Evolutionary conservation across 2,329 filamentous ascomycete genomes (phyloP), one percentile per base, ranked within the genome.

Genomic region (Verticillium longisporum): DNA sequence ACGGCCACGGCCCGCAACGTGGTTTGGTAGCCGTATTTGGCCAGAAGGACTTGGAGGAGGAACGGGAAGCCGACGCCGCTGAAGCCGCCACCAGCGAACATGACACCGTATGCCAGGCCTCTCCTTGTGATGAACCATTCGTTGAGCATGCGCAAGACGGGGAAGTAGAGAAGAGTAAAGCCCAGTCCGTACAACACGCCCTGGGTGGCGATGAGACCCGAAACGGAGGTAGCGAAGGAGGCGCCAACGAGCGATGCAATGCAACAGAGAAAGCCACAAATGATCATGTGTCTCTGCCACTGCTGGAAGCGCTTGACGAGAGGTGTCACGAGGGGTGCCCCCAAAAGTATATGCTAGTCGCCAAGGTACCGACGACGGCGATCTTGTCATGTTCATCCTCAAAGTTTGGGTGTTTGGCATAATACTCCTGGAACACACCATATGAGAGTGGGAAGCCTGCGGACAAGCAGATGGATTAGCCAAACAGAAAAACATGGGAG

Each of bases 11-110:
- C 74, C 13, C 73, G 72, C 32, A 81, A 64, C 0, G 79, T 77
- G 0, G 70, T 77, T 4, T 68, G 67, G 63, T 77, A 77, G 6
- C 78, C 78, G 45, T 75, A 79, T 14, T 65, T 66, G 6, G 72
- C 67, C 15, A 82, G 72, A 3, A 80, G 67, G 4, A 63, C 62
- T 41, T 79, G 73, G 5, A 81, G n/a, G 69, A 80, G 68, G 75
- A 86, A 68, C 0, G 73, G 73, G 5, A 82, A 67, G 1, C 84
- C 69, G 11, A 77, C 74, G 10, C 83, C 83, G 0, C 83, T 78
- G n/a, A 78, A 66, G 1, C 75, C 80, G 57, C 75, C 79, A 2
- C 77, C 69, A 11, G 78, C 74, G 72, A 74, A 82, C 67, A 83
- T 76, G 21, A 83, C 74, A 1, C 82, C 82, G 55, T 78, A 78